Conservation (phyloP, 2,329 filamentous ascomycete species). For the Colletotrichum musae region DNA sequence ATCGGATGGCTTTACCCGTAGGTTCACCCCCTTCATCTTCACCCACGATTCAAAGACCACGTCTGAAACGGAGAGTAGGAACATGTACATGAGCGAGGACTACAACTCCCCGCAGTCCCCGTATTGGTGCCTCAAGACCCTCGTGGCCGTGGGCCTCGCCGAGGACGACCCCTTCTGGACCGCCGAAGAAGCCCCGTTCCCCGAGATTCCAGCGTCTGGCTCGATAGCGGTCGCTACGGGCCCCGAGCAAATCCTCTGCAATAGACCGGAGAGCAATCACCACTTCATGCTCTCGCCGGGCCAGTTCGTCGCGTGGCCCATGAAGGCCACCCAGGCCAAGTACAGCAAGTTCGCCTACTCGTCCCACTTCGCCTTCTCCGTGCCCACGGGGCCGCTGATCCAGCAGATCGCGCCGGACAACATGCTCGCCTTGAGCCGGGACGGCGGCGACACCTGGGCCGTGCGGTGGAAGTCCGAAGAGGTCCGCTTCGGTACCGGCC, state of each 20-base stretch:
- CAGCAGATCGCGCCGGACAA: slow-evolving; percentile 54
- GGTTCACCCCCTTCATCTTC: slow-evolving; percentile 3
- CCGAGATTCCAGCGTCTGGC: slow-evolving; percentile 4
- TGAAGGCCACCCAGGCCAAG: slow-evolving; percentile 59
- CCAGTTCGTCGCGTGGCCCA: slow-evolving; percentile 55
- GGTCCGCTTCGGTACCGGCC: slow-evolving; percentile 32
- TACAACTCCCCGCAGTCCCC: slow-evolving; percentile 71
- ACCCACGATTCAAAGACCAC: neutral
- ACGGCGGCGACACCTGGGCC: slow-evolving; percentile 50
- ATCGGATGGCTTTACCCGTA: slow-evolving; percentile 57
- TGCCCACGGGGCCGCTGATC: slow-evolving; percentile 54
- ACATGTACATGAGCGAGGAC: slow-evolving; percentile 69
- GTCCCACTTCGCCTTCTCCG: slow-evolving; percentile 61
- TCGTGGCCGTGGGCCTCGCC: slow-evolving; percentile 57
- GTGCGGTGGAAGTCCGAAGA: slow-evolving; percentile 49
- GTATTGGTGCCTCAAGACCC: slow-evolving; percentile 68
- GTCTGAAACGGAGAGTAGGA: slow-evolving; percentile 42
- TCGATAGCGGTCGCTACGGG: slow-evolving; percentile 29
- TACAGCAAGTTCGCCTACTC: slow-evolving; percentile 66
- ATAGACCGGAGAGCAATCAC: slow-evolving; percentile 50
- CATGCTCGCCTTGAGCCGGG: slow-evolving; percentile 48
- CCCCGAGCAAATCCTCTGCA: slow-evolving; percentile 62
- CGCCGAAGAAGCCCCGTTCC: slow-evolving; percentile 51
- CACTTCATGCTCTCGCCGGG: slow-evolving; percentile 60
- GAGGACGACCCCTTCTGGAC: slow-evolving; percentile 61